These are phyloP conservation scores for Cenchrus purpureus DNA, from an alignment of 176 grass and related monocot species.

Conservation along the genomic window DNA sequence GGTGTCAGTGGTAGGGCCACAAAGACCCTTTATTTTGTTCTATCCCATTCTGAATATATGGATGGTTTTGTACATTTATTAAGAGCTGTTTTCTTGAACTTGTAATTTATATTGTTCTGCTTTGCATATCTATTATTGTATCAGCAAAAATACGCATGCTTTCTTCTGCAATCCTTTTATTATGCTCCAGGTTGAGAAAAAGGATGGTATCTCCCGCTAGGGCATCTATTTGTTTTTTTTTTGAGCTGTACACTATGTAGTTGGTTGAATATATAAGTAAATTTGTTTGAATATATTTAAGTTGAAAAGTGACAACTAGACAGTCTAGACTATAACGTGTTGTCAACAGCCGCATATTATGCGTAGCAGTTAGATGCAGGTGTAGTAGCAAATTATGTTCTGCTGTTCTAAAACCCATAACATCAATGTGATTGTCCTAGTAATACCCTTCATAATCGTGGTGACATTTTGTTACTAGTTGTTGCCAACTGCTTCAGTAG, in stretches of 20 bases:
- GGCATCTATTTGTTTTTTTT: neutral
- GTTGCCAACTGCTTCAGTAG: neutral
- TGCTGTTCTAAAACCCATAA: neutral
- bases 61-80: constrained; percentile 13
- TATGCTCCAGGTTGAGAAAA: constrained; percentile 21
- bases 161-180: neutral
- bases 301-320: neutral
- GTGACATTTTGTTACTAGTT: neutral
- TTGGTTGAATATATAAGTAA: neutral
- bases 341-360: neutral
- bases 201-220: neutral
- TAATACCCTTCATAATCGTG: neutral
- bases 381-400: neutral
- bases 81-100: constrained; percentile 1
- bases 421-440: neutral
- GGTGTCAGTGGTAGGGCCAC: constrained; percentile 84
- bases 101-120: constrained; percentile 18
- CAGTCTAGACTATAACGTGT: neutral
- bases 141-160: neutral
- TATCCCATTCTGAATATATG: constrained; percentile 29
- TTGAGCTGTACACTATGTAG: neutral
- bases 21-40: neutral
- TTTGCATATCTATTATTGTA: neutral
- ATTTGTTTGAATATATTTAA: neutral
- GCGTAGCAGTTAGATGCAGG: neutral